Base-by-base conservation (phyloP, 2,329 filamentous ascomycete genomes). In the Arachnomyces sp. region DNA sequence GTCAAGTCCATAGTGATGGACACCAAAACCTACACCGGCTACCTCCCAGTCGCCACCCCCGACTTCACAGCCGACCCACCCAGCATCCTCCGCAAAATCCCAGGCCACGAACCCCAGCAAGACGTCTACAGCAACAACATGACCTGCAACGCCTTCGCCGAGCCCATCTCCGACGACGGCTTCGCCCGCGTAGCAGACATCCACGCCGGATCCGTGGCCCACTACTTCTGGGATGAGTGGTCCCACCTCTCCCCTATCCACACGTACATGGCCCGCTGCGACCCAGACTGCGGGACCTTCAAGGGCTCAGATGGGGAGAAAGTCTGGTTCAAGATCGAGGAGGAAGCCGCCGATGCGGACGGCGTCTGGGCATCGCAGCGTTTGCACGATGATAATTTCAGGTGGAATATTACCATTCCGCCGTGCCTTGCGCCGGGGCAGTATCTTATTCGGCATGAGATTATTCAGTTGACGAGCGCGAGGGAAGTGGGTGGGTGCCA, bases 341-440 rank as follows among this genome's bases (percentile, higher is more conserved):
- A 39, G 30, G 9, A 15, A 4, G 37, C 28, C 11, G 28, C 37
- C 11, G 37, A 39, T n/a, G 34, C 39, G 2, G 29, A 25, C 14
- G 30, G 39, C 25, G 28, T 12, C 14, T 36, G 34, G 13, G 20
- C 39, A 3, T 12, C 39, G 14, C 12, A 17, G 5, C 16, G 38
- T 31, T 9, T 28, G 2, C 33, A 17, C 13, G 14, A 42, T 20
- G 18, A 42, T 31, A 39, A 35, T 7, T 61, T 69, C 15, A 59
- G 51, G 29, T 61, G 71, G 36, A 67, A 67, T 7, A 46, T 49
- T 28, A 68, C 64, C 43, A 61, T 70, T n/a, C 55, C 20, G 3
- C 8, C 34, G 8, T 16, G 20, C 7, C 14, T 18, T 17, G 34
- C 36, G 16, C 36, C 36, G 8, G 36, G 36, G 7, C n/a, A 38